A percentile compares a stretch with the other conserved stretches of the same genome.
Evolutionary conservation across 106 monocot species (phyloP).

Genomic region (Dendrobium chrysotoxum): DNA sequence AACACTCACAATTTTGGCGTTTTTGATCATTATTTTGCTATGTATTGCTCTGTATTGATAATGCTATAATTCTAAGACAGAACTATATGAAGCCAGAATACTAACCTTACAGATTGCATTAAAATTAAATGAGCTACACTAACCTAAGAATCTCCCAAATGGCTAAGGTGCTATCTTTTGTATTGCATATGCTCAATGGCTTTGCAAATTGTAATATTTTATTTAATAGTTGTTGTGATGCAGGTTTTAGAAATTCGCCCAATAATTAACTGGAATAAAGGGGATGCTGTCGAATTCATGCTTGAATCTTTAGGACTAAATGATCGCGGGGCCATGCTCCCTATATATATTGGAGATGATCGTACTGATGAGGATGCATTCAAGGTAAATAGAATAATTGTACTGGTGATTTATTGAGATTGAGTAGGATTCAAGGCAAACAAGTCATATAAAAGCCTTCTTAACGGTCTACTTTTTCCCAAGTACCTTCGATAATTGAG

Average conservation of each 20-base stretch:
- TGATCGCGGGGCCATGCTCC: conserved; percentile 30
- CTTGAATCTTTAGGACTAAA: conserved; percentile 53
- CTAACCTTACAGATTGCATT: no score
- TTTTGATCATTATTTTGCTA: background rate
- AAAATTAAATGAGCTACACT: no score
- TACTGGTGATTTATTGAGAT: background rate
- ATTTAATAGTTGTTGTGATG: background rate
- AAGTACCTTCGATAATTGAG: no score
- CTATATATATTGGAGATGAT: conserved; percentile 67
- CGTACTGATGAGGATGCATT: conserved; percentile 72
- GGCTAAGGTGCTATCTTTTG: no score
- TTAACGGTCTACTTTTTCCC: no score
- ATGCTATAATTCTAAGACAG: no score
- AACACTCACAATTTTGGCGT: background rate
- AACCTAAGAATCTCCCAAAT: no score
- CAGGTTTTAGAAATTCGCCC: conserved; percentile 86
- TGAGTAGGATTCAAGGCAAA: no score
- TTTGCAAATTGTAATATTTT: background rate
- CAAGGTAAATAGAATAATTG: conserved; percentile 22
- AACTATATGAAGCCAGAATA: no score
- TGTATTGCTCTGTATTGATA: no score
- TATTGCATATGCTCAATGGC: no score
- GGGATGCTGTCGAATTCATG: conserved; percentile 62
- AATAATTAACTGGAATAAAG: conserved; percentile 67
- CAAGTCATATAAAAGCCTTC: no score